phyloP scores from a whole-genome alignment of 177 flowering plant species.

The Vitis hybrid region DNA sequence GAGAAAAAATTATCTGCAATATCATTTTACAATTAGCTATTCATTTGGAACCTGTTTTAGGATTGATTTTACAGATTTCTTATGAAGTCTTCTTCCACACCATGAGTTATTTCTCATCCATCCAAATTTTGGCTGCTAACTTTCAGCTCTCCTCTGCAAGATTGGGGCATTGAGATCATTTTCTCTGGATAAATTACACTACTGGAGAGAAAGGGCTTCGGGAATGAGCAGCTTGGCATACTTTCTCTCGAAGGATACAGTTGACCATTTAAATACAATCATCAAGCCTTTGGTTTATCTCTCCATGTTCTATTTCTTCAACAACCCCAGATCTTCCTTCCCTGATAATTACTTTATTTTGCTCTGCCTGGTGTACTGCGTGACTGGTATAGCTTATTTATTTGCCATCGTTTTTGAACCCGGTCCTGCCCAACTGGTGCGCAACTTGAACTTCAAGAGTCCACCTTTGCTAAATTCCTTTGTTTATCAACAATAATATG shows the following conservation, averaged over 20 bases:
- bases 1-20: too few species aligned
- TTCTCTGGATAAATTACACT: constrained; percentile 77
- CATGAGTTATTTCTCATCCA: constrained; percentile 4
- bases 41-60: too few species aligned
- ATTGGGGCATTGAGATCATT: constrained; percentile 90
- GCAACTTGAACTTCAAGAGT: constrained; percentile 11
- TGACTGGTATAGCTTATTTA: constrained; percentile 88
- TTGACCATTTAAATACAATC: constrained; percentile 83
- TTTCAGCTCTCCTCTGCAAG: constrained; percentile 82
- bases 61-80: too few species aligned
- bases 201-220: constrained; percentile 87
- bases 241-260: constrained; percentile 83
- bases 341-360: constrained; percentile 69
- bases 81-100: background rate
- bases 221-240: constrained; percentile 91
- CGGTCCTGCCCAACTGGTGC: constrained; percentile 89
- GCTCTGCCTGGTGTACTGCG: constrained; percentile 90
- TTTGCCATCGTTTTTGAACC: constrained; percentile 81
- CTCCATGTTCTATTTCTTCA: constrained; percentile 97
- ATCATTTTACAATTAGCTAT: too few species aligned
- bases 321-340: constrained; percentile 90
- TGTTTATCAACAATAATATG: background rate
- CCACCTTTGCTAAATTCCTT: background rate
- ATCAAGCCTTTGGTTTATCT: constrained; percentile 92
- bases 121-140: constrained; percentile 6